phyloP scores from a whole-genome alignment of 2,329 filamentous ascomycete genomes.

The Gnomoniopsis sp. region DNA sequence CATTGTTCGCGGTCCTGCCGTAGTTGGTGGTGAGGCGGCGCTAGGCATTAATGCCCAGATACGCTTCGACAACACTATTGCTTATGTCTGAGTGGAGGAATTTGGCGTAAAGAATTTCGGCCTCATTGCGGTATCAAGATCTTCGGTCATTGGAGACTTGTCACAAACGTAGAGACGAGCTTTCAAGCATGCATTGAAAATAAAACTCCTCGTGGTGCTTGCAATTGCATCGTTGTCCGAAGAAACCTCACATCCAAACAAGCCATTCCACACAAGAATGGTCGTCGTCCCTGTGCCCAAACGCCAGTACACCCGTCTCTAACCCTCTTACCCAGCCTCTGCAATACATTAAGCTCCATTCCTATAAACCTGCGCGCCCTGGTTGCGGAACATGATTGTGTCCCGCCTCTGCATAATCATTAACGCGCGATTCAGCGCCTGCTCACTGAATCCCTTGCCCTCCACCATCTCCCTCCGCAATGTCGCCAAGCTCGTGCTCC shows the following conservation, averaged over 20 bases:
- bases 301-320: slow-evolving; percentile 11
- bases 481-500: slow-evolving; percentile 87
- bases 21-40: slow-evolving; percentile 62
- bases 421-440: slow-evolving; percentile 77
- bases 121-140: background rate
- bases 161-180: background rate
- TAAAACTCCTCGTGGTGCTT: background rate
- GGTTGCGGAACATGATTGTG: slow-evolving; percentile 77
- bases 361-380: slow-evolving; percentile 71
- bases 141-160: background rate
- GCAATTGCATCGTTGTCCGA: background rate
- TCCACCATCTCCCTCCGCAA: slow-evolving; percentile 89
- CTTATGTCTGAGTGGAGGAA: slow-evolving; percentile 40
- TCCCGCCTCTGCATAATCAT: slow-evolving; percentile 85
- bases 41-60: slow-evolving; percentile 64
- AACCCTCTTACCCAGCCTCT: background rate
- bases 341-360: slow-evolving; percentile 57
- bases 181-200: background rate
- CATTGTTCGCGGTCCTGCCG: slow-evolving; percentile 68
- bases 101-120: background rate
- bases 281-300: slow-evolving; percentile 4
- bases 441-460: slow-evolving; percentile 84
- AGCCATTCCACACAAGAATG: background rate
- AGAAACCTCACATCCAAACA: background rate
- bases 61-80: slow-evolving; percentile 69